These are phyloP conservation scores for Citrus unshiu DNA, from an alignment of 345 rosid species.

Conservation along the genomic window DNA sequence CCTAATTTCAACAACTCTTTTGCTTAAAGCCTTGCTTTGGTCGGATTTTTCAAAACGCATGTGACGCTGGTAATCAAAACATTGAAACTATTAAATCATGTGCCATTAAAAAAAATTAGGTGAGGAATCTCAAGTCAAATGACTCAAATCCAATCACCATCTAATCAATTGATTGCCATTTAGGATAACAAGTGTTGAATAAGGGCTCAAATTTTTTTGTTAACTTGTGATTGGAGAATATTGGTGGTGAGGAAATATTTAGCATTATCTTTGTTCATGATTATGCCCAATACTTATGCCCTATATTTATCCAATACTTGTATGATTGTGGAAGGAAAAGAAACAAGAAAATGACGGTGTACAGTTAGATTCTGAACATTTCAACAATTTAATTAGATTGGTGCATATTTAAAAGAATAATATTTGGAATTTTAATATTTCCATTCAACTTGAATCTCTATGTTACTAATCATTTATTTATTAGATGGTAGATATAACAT, in stretches of 20 bases:
- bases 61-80: background rate
- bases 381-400: too few species aligned
- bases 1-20: conserved; percentile 2
- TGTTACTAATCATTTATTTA: too few species aligned
- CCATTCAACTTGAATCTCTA: too few species aligned
- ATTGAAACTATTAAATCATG: background rate
- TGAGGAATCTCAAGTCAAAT: background rate
- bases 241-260: background rate
- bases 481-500: too few species aligned
- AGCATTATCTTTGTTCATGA: too few species aligned
- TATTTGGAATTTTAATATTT: too few species aligned
- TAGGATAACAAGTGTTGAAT: background rate
- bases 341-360: too few species aligned
- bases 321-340: too few species aligned
- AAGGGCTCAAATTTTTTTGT: background rate
- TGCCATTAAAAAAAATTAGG: background rate
- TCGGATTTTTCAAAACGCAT: conserved; percentile 3
- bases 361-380: too few species aligned
- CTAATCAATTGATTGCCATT: background rate
- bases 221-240: background rate
- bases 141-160: background rate
- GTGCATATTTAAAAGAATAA: too few species aligned
- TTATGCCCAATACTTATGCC: too few species aligned
- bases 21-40: background rate
- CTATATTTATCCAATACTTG: too few species aligned